Evolutionary conservation across 1,139 yeast genomes (phyloP), one percentile per base, ranked within the genome.

Genomic region (Pichia sp.): DNA sequence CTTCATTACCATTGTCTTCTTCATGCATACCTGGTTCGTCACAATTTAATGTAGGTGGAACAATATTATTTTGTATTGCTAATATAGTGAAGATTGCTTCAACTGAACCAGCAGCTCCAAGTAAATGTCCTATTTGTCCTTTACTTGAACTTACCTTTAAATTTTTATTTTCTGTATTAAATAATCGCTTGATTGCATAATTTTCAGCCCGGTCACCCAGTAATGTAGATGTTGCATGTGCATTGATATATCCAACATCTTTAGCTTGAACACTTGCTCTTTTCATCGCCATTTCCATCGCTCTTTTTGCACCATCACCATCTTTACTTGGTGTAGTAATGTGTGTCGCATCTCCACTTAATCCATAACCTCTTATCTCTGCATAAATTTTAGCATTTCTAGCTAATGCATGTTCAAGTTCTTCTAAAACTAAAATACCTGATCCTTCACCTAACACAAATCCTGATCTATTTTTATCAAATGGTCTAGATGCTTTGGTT

Each of bases 41-140:
- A 46, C 88, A 70, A 57, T 91, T 91, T 45, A 83, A 61, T 0
- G 95, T 88, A 5, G 95, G 94, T 1, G 98, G 97, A 3, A 86
- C 55, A 3, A 66, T 56, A 20, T 73, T 70, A 11, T 76, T 61
- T 40, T 74, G 60, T 31, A 89, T 55, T 0, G 96, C 79, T 54
- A 79, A 59, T 2, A 88, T 64, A 0, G 96, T 80, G 59, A 86
- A 86, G 1, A 88, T 76, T 5, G 95, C 78, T 56, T 93, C 99
- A 5, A 91, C 87, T 0, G 96, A 80, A 3, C 98, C 99, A 0
- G 98, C 94, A 1, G 96, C 98, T 2, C 98, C 98, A 26, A 93
- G 66, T 29, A 91, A 66, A 61, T 93, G 99, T 1, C 99, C 99
- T 36, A 85, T 81, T 1, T 96, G 78, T 1, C 96, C 94, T 60